Conservation (phyloP, 208 protist genomes). For the Trypanosoma caninum region DNA sequence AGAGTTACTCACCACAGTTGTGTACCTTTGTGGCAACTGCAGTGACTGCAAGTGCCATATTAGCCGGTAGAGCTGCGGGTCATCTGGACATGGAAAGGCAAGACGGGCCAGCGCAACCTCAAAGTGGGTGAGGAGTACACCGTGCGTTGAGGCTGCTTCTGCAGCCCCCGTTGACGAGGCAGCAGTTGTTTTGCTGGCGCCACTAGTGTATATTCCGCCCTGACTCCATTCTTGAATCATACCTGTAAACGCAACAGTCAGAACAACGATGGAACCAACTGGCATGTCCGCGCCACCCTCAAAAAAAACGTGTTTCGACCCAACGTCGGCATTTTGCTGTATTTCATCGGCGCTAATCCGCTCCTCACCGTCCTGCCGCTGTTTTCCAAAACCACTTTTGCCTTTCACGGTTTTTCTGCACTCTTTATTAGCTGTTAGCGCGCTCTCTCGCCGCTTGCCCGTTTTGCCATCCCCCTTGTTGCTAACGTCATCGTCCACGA, state of each 20-base stretch:
- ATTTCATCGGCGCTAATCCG: neutral
- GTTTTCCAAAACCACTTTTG: neutral
- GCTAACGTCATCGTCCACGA: constrained; percentile 32
- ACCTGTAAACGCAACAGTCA: constrained; percentile 46
- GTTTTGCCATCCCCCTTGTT: neutral
- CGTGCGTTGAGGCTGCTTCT: neutral
- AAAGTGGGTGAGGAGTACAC: constrained; percentile 71
- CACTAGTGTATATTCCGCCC: constrained; percentile 58
- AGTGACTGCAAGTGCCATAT: constrained; percentile 51
- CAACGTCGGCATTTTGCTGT: constrained; percentile 12
- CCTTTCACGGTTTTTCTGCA: neutral
- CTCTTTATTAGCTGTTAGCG: neutral
- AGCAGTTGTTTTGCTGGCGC: neutral
- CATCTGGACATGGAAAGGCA: constrained; percentile 81
- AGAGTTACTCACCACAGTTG: constrained; percentile 38
- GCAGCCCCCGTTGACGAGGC: too few relatives aligned
- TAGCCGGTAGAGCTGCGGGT: constrained; percentile 62
- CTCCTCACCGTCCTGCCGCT: neutral
- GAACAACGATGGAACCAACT: constrained; percentile 36
- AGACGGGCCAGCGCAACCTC: constrained; percentile 74
- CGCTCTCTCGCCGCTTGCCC: neutral
- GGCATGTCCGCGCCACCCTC: constrained; percentile 32
- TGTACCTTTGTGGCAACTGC: constrained; percentile 41
- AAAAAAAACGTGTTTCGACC: constrained; percentile 59
- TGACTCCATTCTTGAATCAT: constrained; percentile 42